Conservation (phyloP, 352 stramenopile genomes). For the Pythium sukuiense region DNA sequence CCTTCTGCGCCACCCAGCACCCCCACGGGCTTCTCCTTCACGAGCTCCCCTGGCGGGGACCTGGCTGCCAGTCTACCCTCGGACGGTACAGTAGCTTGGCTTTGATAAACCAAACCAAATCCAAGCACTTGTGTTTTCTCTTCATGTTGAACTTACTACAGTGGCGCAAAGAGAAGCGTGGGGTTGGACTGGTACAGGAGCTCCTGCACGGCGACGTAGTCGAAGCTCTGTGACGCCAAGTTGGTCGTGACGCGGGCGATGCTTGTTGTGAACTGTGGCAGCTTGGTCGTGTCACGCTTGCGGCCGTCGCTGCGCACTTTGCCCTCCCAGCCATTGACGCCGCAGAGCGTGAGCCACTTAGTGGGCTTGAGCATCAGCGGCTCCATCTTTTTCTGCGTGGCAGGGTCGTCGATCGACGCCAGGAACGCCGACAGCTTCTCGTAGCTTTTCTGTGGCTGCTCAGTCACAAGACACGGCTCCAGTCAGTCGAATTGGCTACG, state of each 20-base stretch:
- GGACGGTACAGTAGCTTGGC: background rate
- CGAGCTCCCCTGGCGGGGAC: background rate
- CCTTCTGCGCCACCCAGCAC: background rate
- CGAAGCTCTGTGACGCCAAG: conserved; percentile 63
- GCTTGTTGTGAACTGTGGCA: conserved; percentile 61
- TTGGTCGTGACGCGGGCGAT: conserved; percentile 55
- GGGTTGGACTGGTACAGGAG: conserved; percentile 68
- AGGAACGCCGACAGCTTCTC: conserved; percentile 67
- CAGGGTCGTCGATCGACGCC: conserved; percentile 47
- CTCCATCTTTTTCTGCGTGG: conserved; percentile 42
- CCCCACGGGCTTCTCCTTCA: background rate
- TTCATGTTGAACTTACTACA: conserved; percentile 17
- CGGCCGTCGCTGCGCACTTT: conserved; percentile 55
- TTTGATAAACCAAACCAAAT: background rate
- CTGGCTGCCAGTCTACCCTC: background rate
- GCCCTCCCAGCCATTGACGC: conserved; percentile 70
- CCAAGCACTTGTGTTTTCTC: background rate
- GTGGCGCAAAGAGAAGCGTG: conserved; percentile 57
- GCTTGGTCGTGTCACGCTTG: conserved; percentile 37
- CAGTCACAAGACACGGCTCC: background rate
- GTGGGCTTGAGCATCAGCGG: conserved; percentile 60
- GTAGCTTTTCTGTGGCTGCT: conserved; percentile 60
- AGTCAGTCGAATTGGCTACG: too few species aligned
- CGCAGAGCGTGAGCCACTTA: conserved; percentile 66
- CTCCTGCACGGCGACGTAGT: conserved; percentile 70